Base-by-base conservation (phyloP, 2,329 filamentous ascomycete genomes). In the Trichoderma sp. region DNA sequence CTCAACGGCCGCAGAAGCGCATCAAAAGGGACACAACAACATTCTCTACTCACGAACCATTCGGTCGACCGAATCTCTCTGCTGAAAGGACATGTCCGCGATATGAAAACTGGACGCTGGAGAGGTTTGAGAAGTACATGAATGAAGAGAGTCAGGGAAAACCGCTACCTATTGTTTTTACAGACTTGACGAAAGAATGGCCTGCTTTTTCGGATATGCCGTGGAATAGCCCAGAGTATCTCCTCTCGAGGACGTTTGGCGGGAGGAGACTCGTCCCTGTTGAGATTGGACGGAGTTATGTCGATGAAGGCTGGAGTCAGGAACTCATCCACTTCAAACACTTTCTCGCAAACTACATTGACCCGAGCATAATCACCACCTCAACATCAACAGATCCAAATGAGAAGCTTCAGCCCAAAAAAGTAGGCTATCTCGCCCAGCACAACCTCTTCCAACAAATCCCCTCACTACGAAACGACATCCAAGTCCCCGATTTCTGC, bases 391-490 rank as follows among this genome's bases (percentile, higher is more conserved):
- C 21, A 53, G 4, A 27, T 27, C n/a, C 9, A 6, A 9, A 18
- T 3, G 41, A 24, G 6, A 56, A 6, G 8, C 50, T 11, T 21
- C 33, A 11, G 21, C 35, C 63, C 8, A 21, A 59, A 18, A 76
- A 76, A 9, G 91, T 88, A 12, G 94, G 92, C 14, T 99, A 99
- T 82, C 90, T 99, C 62, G 97, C 97, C 9, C 97, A 99, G 81
- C 95, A 98, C 84, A 91, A 96, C 79, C 89, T 99, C 45, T 92
- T 98, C 79, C 84, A 88, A 0, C 97, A 98, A 81, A 92, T 99
- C 14, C 95, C 95, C 1, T 83, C 87, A 1, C 86, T 99, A 4
- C 89, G 92, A 16, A 87, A 89, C 76, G 96, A 98, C 83, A 94
- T 98, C 74, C 85, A 85, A 29, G 88, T 94, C 14, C 97, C 96